phyloP scores from a whole-genome alignment of 192 early-diverging fungal genomes.

The Coemansia sp. region DNA sequence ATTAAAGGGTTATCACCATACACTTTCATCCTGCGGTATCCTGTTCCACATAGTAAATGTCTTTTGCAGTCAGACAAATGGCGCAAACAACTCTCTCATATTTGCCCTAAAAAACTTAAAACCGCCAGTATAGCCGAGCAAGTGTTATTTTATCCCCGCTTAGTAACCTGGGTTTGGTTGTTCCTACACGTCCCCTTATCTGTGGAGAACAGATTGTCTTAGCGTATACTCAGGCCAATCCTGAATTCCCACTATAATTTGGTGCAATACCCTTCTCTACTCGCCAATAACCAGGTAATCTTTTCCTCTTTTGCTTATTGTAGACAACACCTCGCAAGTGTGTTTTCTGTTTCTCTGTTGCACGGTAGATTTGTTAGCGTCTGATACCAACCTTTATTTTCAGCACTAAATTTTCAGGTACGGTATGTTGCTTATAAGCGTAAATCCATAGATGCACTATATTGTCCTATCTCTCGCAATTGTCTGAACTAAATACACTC shows the following conservation, averaged over 20 bases:
- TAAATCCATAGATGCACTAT: neutral
- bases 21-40: neutral
- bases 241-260: neutral
- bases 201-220: neutral
- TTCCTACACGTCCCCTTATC: neutral
- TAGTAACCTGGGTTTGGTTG: neutral
- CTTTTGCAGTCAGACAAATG: neutral
- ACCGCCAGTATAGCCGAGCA: neutral
- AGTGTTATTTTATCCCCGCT: neutral
- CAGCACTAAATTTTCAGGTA: neutral
- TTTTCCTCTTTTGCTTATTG: neutral
- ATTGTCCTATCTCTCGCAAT: neutral
- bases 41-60: neutral
- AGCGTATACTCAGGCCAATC: neutral
- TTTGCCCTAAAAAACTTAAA: neutral
- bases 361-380: neutral
- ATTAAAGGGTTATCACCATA: neutral
- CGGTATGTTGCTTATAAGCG: neutral
- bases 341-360: constrained; percentile 4
- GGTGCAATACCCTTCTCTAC: neutral
- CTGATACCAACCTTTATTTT: neutral
- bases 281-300: neutral
- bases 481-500: neutral
- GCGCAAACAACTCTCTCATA: neutral
- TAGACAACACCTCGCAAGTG: neutral